Base-by-base conservation (phyloP, 140 eudicot species). In the Senecio squalidus region DNA sequence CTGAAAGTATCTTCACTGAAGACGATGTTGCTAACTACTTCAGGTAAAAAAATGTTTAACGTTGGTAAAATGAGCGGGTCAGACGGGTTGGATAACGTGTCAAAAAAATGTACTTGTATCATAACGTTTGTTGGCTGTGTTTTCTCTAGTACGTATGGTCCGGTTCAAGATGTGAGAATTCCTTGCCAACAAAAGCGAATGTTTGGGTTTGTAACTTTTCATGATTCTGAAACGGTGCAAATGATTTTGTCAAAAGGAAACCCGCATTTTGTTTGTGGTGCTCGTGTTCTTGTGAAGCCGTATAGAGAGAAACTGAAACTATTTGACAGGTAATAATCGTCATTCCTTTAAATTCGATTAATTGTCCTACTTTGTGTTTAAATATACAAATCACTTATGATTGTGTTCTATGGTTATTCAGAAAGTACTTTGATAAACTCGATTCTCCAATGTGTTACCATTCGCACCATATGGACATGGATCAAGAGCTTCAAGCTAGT, bases 221-320 rank as follows among this genome's bases (percentile, higher is more conserved):
- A 45, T 8, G 72, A 73, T 45, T 65, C 86, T 3, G 90, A 82
- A 38, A 82, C 88, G 5, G 97, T 82, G 66, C 80, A 70, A 76
- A 60, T 51, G 45, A 64, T 85, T 60, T 62, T 89, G 63, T 48
- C 82, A 0, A 74, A 72, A 60, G 89, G 92, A 58, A 82, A 79
- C 68, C 92, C 88, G 0, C 97, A 89, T 77, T 82, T 51, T 70
- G 84, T 89, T 44, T 73, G 92, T 61, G 93, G 89, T 26, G 86
- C 88, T 24, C 88, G 92, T 62, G 97, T 89, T 24, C 95, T 77
- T 57, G 97, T 84, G 44, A 88, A 88, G 70, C 96, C 94, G 27
- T 88, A 84, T 44, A 67, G 91, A 50, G 96, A 79, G 60, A 84
- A 79, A 56, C 25, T 84, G 3, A 88, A 88, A 58, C 78, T 79